phyloP scores from a whole-genome alignment of 805 yeast genomes.

The Candida sakaeoensis region DNA sequence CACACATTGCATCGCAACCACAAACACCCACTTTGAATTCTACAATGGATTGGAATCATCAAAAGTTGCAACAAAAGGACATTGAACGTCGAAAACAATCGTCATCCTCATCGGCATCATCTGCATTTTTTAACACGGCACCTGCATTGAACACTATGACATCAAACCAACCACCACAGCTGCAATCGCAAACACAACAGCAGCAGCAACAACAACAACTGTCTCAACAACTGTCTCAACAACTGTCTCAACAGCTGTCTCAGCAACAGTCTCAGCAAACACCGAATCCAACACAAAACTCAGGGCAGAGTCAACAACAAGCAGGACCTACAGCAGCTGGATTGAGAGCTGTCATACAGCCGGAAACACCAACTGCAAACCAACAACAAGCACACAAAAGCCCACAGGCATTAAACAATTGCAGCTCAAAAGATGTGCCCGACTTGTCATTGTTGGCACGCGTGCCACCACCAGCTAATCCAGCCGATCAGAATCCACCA shows the following conservation, averaged over 20 bases:
- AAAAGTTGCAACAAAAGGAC: not conserved
- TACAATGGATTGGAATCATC: slow-evolving; percentile 31
- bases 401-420: slow-evolving; percentile 8
- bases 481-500: slow-evolving; percentile 99
- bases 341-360: slow-evolving; percentile 5
- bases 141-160: slow-evolving; percentile 10
- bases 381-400: slow-evolving; percentile 12
- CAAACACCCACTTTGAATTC: slow-evolving; percentile 35
- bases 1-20: slow-evolving; percentile 21
- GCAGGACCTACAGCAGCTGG: slow-evolving; percentile 5
- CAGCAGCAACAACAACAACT: slow-evolving; percentile 17
- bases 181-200: not conserved
- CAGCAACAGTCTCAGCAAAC: slow-evolving; percentile 5
- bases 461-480: slow-evolving; percentile 91
- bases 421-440: slow-evolving; percentile 39
- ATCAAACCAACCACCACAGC: not conserved
- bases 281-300: slow-evolving; percentile 4
- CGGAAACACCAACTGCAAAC: slow-evolving; percentile 6
- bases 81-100: slow-evolving; percentile 41
- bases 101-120: slow-evolving; percentile 26
- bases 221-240: slow-evolving; percentile 13
- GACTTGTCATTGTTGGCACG: slow-evolving; percentile 72
- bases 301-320: slow-evolving; percentile 9
- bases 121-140: slow-evolving; percentile 46
- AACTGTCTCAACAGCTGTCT: slow-evolving; percentile 9